A percentile compares a stretch with the other conserved stretches of the same genome.
Conservation (phyloP, 2,329 filamentous ascomycete species). For the Colletotrichum sp. region DNA sequence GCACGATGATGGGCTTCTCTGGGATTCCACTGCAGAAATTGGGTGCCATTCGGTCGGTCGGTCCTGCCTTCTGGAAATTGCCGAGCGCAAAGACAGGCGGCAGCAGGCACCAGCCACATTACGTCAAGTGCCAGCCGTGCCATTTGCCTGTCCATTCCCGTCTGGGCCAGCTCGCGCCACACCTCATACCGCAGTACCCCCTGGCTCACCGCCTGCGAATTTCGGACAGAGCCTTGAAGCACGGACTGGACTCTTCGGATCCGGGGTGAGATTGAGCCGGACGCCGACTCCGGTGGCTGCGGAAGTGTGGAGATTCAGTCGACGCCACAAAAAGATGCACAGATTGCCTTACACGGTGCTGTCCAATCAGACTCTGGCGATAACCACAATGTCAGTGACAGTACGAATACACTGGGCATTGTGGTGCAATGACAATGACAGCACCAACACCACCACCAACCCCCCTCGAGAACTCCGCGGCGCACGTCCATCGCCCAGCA, state of each 20-base stretch:
- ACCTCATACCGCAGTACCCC: background rate
- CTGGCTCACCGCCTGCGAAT: background rate
- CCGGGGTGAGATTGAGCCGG: background rate
- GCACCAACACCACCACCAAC: background rate
- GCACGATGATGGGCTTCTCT: conserved; percentile 3
- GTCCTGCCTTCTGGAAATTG: background rate
- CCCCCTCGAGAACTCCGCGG: background rate
- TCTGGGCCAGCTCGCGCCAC: conserved; percentile 3
- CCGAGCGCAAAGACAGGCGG: background rate
- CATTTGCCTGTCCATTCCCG: background rate
- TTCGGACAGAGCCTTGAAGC: background rate
- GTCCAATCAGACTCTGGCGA: background rate
- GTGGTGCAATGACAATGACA: background rate
- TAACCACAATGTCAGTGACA: background rate
- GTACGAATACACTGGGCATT: background rate
- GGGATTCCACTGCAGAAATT: conserved; percentile 1
- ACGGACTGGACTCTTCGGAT: background rate
- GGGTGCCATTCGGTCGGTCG: background rate
- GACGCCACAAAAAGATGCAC: background rate
- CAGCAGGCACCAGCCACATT: background rate
- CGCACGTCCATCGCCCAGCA: background rate
- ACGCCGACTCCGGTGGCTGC: background rate
- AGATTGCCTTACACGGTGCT: background rate
- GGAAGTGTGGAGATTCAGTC: background rate
- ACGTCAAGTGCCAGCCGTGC: background rate